Evolutionary conservation across 306 rosid species (phyloP).

Genomic region (Pyrus communis): DNA sequence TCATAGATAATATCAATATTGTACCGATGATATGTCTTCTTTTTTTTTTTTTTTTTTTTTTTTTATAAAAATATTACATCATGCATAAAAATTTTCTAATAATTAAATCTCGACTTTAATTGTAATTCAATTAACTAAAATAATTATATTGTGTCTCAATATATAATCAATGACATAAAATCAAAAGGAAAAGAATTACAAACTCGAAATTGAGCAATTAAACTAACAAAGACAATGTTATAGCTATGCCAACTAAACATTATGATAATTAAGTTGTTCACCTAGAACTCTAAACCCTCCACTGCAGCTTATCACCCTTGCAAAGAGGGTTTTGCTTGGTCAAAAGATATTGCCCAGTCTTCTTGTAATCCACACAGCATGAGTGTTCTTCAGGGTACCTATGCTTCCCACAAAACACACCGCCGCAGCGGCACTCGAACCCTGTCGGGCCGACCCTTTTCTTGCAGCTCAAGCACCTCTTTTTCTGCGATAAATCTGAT

Average conservation of each 20-base stretch:
- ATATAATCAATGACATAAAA: not conserved
- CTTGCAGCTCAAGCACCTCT: slow-evolving; percentile 5
- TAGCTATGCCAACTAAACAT: not conserved
- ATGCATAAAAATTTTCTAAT: not conserved
- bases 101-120: no score
- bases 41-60: no score
- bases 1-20: not conserved
- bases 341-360: not conserved
- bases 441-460: slow-evolving; percentile 8
- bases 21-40: accelerated
- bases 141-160: not conserved
- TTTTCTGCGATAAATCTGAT: not conserved
- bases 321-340: not conserved
- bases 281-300: not conserved
- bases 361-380: slow-evolving; percentile 2
- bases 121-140: not conserved
- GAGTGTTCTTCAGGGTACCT: slow-evolving; percentile 4
- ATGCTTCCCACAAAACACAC: slow-evolving; percentile 13
- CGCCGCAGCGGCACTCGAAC: slow-evolving; percentile 8
- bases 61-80: no score
- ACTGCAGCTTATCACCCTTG: not conserved
- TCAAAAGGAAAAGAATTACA: not conserved
- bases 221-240: not conserved
- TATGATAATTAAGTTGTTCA: not conserved
- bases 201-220: not conserved